Evolutionary conservation across 305 asterid species (phyloP).

Genomic region (Rubia tinctorum): DNA sequence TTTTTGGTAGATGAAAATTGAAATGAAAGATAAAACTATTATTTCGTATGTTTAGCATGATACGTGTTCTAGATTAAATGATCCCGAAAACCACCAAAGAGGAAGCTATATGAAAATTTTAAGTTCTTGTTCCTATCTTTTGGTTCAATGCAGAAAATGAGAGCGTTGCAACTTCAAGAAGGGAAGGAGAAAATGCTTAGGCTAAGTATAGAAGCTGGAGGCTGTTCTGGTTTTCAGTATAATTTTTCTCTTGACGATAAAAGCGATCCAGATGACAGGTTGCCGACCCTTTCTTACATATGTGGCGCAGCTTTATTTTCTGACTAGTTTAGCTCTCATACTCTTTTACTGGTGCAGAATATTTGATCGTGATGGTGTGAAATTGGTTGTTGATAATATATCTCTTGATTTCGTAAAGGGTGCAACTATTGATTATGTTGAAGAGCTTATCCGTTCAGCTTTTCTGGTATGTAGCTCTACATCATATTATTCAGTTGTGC

Average conservation of each 20-base stretch:
- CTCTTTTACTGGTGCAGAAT: slow-evolving; percentile 45
- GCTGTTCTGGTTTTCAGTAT: slow-evolving; percentile 98
- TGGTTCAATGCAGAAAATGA: slow-evolving; percentile 52
- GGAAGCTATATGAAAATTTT: background rate
- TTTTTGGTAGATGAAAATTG: background rate
- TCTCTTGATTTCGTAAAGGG: slow-evolving; percentile 89
- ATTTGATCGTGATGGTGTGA: slow-evolving; percentile 89
- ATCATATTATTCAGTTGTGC: background rate
- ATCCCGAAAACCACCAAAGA: background rate
- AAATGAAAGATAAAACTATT: background rate
- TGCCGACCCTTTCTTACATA: slow-evolving; percentile 10
- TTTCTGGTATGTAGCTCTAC: slow-evolving; percentile 65
- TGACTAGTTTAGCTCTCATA: background rate
- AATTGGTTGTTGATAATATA: slow-evolving; percentile 81
- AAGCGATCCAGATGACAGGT: slow-evolving; percentile 83
- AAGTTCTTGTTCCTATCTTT: background rate
- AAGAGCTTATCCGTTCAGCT: slow-evolving; percentile 96
- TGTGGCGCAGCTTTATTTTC: background rate
- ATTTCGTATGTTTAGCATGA: no score
- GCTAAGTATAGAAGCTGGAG: slow-evolving; percentile 93
- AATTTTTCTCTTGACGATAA: slow-evolving; percentile 82
- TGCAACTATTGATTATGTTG: slow-evolving; percentile 87
- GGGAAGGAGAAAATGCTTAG: slow-evolving; percentile 66
- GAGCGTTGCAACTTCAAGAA: slow-evolving; percentile 79
- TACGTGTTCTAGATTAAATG: background rate